Evolutionary conservation across 306 rosid species (phyloP).

Genomic region (Casuarina cunninghamiana): DNA sequence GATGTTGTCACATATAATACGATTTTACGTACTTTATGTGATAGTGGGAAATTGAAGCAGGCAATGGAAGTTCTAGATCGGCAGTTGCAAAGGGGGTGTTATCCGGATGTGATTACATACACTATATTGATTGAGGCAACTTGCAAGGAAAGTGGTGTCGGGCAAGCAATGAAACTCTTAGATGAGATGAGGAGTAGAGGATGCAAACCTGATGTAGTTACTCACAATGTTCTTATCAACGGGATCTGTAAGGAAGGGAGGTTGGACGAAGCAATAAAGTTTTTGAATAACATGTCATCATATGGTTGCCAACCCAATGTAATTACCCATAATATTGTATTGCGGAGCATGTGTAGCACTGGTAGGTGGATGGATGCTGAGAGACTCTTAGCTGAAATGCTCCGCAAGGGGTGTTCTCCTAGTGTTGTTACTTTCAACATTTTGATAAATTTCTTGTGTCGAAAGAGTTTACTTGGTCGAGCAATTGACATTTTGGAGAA

Average conservation of each 20-base stretch:
- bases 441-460: slow-evolving; percentile 86
- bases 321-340: slow-evolving; percentile 71
- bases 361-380: slow-evolving; percentile 98
- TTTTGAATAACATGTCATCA: slow-evolving; percentile 57
- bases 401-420: slow-evolving; percentile 83
- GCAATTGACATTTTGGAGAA: slow-evolving; percentile 87
- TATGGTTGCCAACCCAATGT: slow-evolving; percentile 82
- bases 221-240: slow-evolving; percentile 84
- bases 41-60: slow-evolving; percentile 68
- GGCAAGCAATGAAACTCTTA: slow-evolving; percentile 78
- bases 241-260: slow-evolving; percentile 93
- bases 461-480: slow-evolving; percentile 79
- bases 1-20: slow-evolving; percentile 91
- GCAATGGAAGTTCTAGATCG: slow-evolving; percentile 90
- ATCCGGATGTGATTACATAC: slow-evolving; percentile 91
- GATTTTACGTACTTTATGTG: slow-evolving; percentile 78
- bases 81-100: slow-evolving; percentile 70
- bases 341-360: slow-evolving; percentile 91
- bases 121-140: slow-evolving; percentile 93
- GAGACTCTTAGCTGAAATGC: slow-evolving; percentile 72
- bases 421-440: slow-evolving; percentile 98
- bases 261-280: slow-evolving; percentile 78
- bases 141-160: slow-evolving; percentile 85
- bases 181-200: slow-evolving; percentile 86
- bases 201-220: slow-evolving; percentile 90